Percentiles rank a stretch among this genome's conserved stretches.
These are phyloP conservation scores for Curvularia lunata DNA, from an alignment of 2,329 filamentous ascomycete species.

Conservation along the genomic window DNA sequence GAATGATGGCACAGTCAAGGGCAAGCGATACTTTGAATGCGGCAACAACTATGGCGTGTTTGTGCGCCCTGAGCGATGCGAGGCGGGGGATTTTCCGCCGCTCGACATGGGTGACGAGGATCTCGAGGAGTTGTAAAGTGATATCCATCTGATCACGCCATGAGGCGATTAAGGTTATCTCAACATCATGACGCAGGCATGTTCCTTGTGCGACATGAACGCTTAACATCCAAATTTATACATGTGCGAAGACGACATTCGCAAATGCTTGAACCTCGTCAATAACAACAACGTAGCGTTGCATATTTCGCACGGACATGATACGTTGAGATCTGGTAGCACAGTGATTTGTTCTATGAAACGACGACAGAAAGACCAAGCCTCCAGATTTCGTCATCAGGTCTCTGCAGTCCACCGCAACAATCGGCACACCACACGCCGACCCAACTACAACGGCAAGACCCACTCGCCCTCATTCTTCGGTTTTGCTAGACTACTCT, in stretches of 20 bases:
- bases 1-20: conserved; percentile 76
- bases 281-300: background rate
- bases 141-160: background rate
- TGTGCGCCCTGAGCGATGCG: conserved; percentile 77
- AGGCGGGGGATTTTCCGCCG: conserved; percentile 74
- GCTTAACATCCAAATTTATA: background rate
- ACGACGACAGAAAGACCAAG: background rate
- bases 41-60: conserved; percentile 76
- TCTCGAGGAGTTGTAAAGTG: conserved; percentile 64
- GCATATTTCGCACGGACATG: background rate
- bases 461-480: conserved; percentile 30
- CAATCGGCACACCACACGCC: background rate
- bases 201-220: background rate
- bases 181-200: background rate
- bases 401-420: background rate
- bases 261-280: background rate
- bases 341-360: background rate
- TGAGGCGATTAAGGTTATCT: background rate
- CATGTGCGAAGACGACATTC: background rate
- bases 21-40: conserved; percentile 73
- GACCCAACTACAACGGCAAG: conserved; percentile 21
- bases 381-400: background rate
- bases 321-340: background rate
- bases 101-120: conserved; percentile 63
- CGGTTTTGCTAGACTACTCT: conserved; percentile 48